Conservation (phyloP, 2,329 filamentous ascomycete genomes). For the Achaetomium macrosporum region DNA sequence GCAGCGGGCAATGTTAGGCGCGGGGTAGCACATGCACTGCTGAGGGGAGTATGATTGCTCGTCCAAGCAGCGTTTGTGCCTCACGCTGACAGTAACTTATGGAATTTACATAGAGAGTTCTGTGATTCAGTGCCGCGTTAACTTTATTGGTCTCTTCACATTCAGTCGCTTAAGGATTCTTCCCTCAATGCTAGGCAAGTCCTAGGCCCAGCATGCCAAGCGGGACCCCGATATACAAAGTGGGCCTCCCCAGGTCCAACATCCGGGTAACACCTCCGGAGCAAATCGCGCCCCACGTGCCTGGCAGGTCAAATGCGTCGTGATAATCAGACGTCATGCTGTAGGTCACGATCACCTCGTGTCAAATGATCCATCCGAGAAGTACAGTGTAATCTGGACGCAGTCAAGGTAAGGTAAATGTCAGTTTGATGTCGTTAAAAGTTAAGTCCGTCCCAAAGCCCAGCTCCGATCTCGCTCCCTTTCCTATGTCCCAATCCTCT, state of each 20-base stretch:
- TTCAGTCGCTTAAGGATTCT: not conserved
- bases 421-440: not conserved
- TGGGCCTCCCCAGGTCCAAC: not conserved
- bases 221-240: conserved; percentile 7
- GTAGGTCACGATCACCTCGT: too few relatives aligned
- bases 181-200: not conserved
- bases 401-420: not conserved
- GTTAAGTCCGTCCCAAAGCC: not conserved
- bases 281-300: not conserved
- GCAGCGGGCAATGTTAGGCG: conserved; percentile 1
- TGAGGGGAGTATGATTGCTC: not conserved
- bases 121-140: too few relatives aligned
- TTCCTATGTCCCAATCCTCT: not conserved
- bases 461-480: not conserved
- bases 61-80: too few relatives aligned
- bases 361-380: not conserved
- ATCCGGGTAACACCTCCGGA: not conserved
- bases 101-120: too few relatives aligned
- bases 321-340: too few relatives aligned
- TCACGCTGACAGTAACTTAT: too few relatives aligned
- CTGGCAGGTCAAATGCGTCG: not conserved
- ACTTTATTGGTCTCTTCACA: not conserved
- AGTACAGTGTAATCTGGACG: not conserved
- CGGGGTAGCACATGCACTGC: not conserved
- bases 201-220: conserved; percentile 4